A percentile compares a stretch with the other conserved stretches of the same genome.
These are phyloP conservation scores for Ceratocystis destructans DNA, from an alignment of 2,329 filamentous ascomycete genomes.

Conservation along the genomic window DNA sequence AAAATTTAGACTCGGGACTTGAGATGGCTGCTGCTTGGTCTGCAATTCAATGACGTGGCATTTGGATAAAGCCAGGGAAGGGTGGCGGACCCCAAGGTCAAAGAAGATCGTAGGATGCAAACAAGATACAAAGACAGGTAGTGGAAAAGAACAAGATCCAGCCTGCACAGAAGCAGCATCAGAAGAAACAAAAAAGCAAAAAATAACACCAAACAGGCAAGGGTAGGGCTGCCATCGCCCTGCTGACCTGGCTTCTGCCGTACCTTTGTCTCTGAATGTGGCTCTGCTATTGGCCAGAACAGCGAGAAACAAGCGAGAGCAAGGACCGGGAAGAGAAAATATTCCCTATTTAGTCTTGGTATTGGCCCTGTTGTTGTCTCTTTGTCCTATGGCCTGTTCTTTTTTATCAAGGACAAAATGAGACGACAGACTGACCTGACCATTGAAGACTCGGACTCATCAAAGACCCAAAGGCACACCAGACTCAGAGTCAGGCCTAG, in stretches of 20 bases:
- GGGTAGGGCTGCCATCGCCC: not conserved
- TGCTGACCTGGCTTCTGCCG: not conserved
- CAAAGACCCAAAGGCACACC: not conserved
- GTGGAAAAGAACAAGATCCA: not conserved
- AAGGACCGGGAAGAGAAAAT: not conserved
- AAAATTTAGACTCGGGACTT: not conserved
- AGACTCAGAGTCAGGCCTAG: not conserved
- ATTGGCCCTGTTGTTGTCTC: not conserved
- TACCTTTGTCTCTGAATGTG: not conserved
- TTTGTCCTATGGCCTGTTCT: not conserved
- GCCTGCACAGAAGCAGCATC: not conserved
- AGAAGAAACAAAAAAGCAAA: not conserved
- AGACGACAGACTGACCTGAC: not conserved
- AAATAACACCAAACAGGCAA: not conserved
- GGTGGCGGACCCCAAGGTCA: too few relatives aligned
- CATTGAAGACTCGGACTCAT: not conserved
- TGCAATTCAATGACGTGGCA: too few relatives aligned
- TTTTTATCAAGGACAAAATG: not conserved
- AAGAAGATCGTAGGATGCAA: not conserved
- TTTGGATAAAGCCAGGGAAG: too few relatives aligned
- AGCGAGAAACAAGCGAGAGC: not conserved
- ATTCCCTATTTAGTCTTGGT: constrained; percentile 7
- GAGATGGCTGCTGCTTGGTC: not conserved
- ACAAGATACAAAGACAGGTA: not conserved
- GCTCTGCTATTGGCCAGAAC: not conserved